Evolutionary conservation across 495 filamentous ascomycete genomes (phyloP), one percentile per base, ranked within the genome.

Genomic region (Talaromyces thailandensis): DNA sequence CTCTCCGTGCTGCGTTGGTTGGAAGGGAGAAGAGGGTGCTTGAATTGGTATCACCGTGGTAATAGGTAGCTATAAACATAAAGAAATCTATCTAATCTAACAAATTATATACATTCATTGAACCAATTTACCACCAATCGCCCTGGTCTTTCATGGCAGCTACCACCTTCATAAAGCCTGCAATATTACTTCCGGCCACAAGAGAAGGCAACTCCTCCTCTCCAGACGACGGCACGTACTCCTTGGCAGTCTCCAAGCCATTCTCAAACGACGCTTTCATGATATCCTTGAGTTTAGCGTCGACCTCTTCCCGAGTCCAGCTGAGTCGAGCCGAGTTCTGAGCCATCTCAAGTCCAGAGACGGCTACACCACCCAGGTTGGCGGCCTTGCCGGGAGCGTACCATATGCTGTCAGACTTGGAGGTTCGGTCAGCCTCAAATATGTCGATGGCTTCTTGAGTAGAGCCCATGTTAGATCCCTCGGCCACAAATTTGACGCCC

Each of bases 381-480:
- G 94, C 91, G 56, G 94, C 94, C 84, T 79, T 85, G 70, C 92
- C 93, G 61, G 93, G 94, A 14, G 87, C 94, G 75, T 98, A 98
- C 94, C 94, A 98, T 73, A 96, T 89, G 66, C 89, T 86, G 11
- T 81, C 73, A 26, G 71, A 77, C 76, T 89, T 88, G 67, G 80
- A 81, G 67, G 84, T 84, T 59, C 94, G 84, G 73, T 85, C 74
- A 28, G 84, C 88, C 84, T 98, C 94, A 75, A 97, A 98, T 64
- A 90, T 81, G 67, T 96, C 86, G 75, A 98, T 97, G 66, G 94
- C 94, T 63, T 88, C 92, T 79, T 93, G 92, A 55, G 93, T 96
- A 80, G 91, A 97, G 60, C 94, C 94, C 93, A 98, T 98, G 82
- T 98, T 98, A 77, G 88, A 93, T 26, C 94, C 94, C 78, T 98